Evolutionary conservation across 331 rosid genomes (phyloP), one percentile per base, ranked within the genome.

Genomic region (Prunus yedoensis): DNA sequence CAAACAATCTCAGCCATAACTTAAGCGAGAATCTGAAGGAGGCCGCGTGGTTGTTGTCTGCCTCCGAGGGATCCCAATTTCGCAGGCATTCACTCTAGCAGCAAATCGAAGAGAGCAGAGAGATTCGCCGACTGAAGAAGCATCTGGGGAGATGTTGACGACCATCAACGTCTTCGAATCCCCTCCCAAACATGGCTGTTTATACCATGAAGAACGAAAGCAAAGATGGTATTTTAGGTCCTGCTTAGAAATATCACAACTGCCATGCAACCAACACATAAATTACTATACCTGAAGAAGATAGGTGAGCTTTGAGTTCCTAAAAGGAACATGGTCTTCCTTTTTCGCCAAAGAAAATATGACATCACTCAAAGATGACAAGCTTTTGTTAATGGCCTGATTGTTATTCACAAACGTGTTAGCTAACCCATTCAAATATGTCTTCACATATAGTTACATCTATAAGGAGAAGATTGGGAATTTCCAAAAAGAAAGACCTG

Each of bases 141-240:
- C 78, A 59, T 92, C 97, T 2, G 97, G 99, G 17, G 99, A 91
- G 52, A 94, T 78, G 81, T 94, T 94, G 27, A 90, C 99, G 74
- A 94, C 84, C 99, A 94, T 94, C 73, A 95, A 81, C 3, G 97
- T 95, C 82, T 95, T 95, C 4, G 99, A 95, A 54, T 95, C 97
- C 47, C 99, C 97, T 35, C 96, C 99, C 5, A 95, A 85, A 80
- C 97, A 95, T 50, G 97, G 99, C 99, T 95, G 97, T 76, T 68
- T 21, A 70, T 60, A 61, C 47, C 41, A 35, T 35, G 41, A 35
- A 35, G 8, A 35, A 35, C 41, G 8, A 35, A 35, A 35, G 41
- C 41, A 35, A 35, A 35, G 41, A 35, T 1, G 41, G 41, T 35
- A 5, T 35, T 35, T 35, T 32, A 35, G 41, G 41, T 35, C 41